phyloP scores from a whole-genome alignment of 2,329 filamentous ascomycete genomes.

The Pseudogymnoascus sp. region DNA sequence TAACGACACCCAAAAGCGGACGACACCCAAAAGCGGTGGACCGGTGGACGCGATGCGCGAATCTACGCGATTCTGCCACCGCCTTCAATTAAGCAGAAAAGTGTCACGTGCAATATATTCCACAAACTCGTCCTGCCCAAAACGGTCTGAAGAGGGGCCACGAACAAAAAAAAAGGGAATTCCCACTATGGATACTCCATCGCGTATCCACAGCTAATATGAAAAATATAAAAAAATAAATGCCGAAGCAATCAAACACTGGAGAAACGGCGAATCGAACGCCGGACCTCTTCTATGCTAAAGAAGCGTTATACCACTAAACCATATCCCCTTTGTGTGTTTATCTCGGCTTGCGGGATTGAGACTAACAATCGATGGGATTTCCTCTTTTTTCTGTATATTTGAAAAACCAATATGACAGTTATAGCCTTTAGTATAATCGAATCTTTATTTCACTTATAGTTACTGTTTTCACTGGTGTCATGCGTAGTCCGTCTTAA shows the following conservation, averaged over 20 bases:
- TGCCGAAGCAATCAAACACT: background rate
- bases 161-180: background rate
- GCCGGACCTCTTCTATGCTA: conserved; percentile 8
- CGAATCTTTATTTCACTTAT: background rate
- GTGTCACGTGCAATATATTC: background rate
- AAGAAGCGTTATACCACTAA: conserved; percentile 8
- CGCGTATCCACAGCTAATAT: too few species aligned
- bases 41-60: conserved; percentile 8
- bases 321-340: conserved; percentile 1
- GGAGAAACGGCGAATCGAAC: conserved; percentile 8
- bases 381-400: background rate
- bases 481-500: background rate
- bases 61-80: conserved; percentile 8
- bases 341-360: background rate
- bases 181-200: too few species aligned
- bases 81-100: conserved; percentile 4
- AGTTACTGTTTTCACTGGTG: background rate
- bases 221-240: too few species aligned
- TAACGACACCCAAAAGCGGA: conserved; percentile 11
- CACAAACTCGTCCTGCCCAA: background rate
- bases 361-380: background rate
- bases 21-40: conserved; percentile 8
- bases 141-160: background rate
- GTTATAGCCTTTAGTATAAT: background rate
- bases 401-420: background rate